A percentile compares a stretch with the other conserved stretches of the same genome.
These are phyloP conservation scores for Plenodomus lindquistii DNA, from an alignment of 2,329 filamentous ascomycete species.

Conservation along the genomic window DNA sequence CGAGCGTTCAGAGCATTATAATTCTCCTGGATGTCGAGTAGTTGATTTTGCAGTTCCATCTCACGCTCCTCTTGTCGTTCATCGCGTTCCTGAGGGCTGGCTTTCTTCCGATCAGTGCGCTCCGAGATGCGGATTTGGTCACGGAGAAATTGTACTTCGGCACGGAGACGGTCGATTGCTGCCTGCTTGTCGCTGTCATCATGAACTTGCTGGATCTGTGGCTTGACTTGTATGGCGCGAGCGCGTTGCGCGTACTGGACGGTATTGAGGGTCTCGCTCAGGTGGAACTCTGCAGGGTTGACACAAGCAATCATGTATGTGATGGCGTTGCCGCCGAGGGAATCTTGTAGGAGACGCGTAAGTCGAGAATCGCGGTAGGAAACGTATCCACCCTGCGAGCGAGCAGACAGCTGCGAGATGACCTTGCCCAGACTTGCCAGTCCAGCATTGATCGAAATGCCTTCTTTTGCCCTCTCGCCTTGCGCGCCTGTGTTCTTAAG, in stretches of 20 bases:
- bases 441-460: slow-evolving; percentile 97
- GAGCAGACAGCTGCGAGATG: slow-evolving; percentile 94
- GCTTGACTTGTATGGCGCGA: slow-evolving; percentile 95
- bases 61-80: slow-evolving; percentile 85
- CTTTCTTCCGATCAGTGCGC: slow-evolving; percentile 62
- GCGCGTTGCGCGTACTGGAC: slow-evolving; percentile 95
- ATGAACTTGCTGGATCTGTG: slow-evolving; percentile 84
- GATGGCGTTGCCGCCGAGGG: slow-evolving; percentile 92
- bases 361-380: slow-evolving; percentile 98
- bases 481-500: slow-evolving; percentile 97
- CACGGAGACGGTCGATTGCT: slow-evolving; percentile 88
- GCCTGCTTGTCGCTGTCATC: slow-evolving; percentile 95
- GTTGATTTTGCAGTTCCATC: slow-evolving; percentile 86
- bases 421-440: slow-evolving; percentile 95
- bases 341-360: slow-evolving; percentile 93
- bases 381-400: slow-evolving; percentile 83
- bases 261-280: slow-evolving; percentile 96
- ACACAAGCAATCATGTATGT: slow-evolving; percentile 99
- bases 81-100: slow-evolving; percentile 66
- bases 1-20: slow-evolving; percentile 89
- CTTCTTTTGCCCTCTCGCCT: slow-evolving; percentile 90
- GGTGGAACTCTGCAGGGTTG: slow-evolving; percentile 92
- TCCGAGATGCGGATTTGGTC: slow-evolving; percentile 92
- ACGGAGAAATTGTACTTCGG: slow-evolving; percentile 89
- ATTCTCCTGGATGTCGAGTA: slow-evolving; percentile 91